Evolutionary conservation across 257 asterid genomes (phyloP).

Genomic region (Nyctanthes arbortristis): DNA sequence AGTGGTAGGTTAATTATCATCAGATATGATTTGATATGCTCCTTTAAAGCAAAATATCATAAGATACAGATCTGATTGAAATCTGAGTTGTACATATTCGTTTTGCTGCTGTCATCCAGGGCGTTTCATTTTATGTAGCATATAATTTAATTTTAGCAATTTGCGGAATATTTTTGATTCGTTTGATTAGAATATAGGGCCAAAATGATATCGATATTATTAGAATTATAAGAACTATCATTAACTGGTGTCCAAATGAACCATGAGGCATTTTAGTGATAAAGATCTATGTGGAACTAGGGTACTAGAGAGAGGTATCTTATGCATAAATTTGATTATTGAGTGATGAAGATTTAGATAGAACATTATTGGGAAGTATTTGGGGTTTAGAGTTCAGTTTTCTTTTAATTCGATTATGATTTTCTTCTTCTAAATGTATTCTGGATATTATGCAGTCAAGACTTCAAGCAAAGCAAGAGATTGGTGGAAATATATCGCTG

Average conservation of each 20-base stretch:
- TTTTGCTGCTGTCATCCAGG: neutral
- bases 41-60: neutral
- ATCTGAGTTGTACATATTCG: neutral
- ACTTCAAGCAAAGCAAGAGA: conserved; percentile 97
- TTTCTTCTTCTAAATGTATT: conserved; percentile 12
- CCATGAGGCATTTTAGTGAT: conserved; percentile 1
- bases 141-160: neutral
- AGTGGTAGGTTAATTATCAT: neutral
- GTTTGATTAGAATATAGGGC: neutral
- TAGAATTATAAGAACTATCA: neutral
- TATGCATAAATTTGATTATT: neutral
- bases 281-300: conserved; percentile 7
- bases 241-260: neutral
- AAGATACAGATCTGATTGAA: neutral
- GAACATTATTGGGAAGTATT: neutral
- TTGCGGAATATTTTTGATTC: neutral
- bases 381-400: no score
- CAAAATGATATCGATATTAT: conserved; percentile 1
- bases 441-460: conserved; percentile 70
- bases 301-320: conserved; percentile 7
- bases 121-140: neutral
- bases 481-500: conserved; percentile 66
- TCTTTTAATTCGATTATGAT: no score
- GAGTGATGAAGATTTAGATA: neutral
- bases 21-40: neutral